Evolutionary conservation across 2,329 filamentous ascomycete genomes (phyloP).

Genomic region (Pestalotiopsis sp.): DNA sequence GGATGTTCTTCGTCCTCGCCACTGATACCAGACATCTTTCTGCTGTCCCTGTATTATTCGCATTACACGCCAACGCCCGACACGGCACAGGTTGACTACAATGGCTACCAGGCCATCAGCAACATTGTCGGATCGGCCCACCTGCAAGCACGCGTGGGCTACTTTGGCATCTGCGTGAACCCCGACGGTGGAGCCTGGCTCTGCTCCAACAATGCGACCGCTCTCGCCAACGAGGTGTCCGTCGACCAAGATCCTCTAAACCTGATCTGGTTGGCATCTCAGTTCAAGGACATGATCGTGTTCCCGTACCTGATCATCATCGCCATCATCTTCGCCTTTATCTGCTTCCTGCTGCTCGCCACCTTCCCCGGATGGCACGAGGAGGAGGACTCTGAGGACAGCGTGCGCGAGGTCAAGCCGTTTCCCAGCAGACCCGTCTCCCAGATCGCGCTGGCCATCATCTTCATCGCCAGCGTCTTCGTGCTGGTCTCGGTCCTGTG

Average conservation of each 20-base stretch:
- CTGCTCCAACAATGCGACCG: slow-evolving; percentile 96
- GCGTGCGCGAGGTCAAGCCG: slow-evolving; percentile 87
- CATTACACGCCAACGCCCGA: slow-evolving; percentile 80
- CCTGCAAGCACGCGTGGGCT: slow-evolving; percentile 90
- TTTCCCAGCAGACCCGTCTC: slow-evolving; percentile 92
- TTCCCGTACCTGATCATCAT: slow-evolving; percentile 98
- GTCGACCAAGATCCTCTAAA: slow-evolving; percentile 96
- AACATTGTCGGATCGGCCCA: slow-evolving; percentile 87
- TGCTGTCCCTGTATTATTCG: slow-evolving; percentile 97
- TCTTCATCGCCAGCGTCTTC: slow-evolving; percentile 77
- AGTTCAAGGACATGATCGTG: slow-evolving; percentile 98
- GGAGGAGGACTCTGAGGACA: slow-evolving; percentile 78
- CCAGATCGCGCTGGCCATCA: slow-evolving; percentile 89
- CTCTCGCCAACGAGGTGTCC: slow-evolving; percentile 84
- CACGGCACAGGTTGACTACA: slow-evolving; percentile 88
- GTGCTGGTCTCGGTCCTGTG: slow-evolving; percentile 77
- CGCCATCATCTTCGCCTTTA: slow-evolving; percentile 94
- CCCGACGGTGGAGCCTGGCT: slow-evolving; percentile 88
- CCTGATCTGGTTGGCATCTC: slow-evolving; percentile 93
- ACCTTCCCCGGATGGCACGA: slow-evolving; percentile 99
- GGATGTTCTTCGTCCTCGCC: slow-evolving; percentile 97
- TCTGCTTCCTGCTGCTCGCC: slow-evolving; percentile 91
- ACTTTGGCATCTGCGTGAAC: slow-evolving; percentile 97
- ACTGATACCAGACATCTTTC: slow-evolving; percentile 92
- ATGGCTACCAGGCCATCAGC: slow-evolving; percentile 79